Base-by-base conservation (phyloP, 495 filamentous ascomycete species). In the Podospora pseudopauciseta region DNA sequence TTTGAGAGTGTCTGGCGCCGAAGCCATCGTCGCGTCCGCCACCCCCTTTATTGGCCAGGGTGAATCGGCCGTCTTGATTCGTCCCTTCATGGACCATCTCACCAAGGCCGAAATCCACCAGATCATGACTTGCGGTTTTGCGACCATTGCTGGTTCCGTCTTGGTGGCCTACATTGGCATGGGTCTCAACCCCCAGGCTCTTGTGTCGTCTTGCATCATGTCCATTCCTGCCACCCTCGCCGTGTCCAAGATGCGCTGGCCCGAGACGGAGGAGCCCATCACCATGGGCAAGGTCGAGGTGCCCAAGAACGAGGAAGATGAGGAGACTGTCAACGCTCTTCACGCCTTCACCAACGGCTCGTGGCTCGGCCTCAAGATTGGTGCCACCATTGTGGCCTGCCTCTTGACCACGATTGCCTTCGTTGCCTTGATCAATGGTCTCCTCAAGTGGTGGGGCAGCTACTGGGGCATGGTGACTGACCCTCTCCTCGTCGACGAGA, bases 151-250 rank as follows among this genome's bases (percentile, higher is more conserved):
- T 19, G 91, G 91, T 55, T 88, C 84, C 71, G 92, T 97, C 30
- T 79, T 97, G 19, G 87, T 94, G 32, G 91, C 90, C 15, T 95
- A 93, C 74, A 90, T 94, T 66, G 80, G 83, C 15, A 87, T 97
- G 73, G 92, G 92, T 39, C 82, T 96, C 64, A 93, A 90, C 75
- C 82, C 91, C 0, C 88, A 94, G 74, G 93, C 93, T 3, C 84
- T 97, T n/a, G 88, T 97, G 60, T 95, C 91, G n/a, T 90, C 90
- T 54, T 92, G 90, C 73, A 91, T 97, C 71, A 97, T 97, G 93
- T 91, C 88, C 61, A 97, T 97, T 69, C 93, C 93, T 0, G 92
- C 92, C 0, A 94, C 91, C 2, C 83, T 97, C 11, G 92, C 93
- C 20, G 86, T 92, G 34, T 94, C 91, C 57, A 96, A 96, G 78